Conservation (phyloP, 768 basidiomycete species). For the Xerocomellus chrysenteron region DNA sequence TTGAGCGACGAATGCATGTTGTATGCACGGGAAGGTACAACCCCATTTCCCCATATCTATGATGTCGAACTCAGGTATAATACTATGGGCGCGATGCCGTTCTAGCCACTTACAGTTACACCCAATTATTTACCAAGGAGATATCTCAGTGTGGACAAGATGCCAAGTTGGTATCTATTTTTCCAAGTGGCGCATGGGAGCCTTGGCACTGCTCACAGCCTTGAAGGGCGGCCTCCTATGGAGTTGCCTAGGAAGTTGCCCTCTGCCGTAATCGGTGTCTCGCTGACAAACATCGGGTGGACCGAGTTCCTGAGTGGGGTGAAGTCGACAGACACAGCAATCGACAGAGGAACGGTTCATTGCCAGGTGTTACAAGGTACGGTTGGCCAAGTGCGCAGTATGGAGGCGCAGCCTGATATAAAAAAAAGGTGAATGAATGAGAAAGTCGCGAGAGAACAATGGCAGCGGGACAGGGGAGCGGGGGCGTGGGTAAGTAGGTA, state of each 20-base stretch:
- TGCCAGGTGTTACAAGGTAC: background rate
- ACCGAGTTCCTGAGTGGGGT: slow-evolving; percentile 4
- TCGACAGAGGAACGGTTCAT: background rate
- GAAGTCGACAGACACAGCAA: slow-evolving; percentile 12
- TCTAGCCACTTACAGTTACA: background rate
- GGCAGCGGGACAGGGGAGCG: background rate
- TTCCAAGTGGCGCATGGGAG: background rate
- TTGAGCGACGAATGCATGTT: background rate
- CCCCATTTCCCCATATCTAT: background rate
- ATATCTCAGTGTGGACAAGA: background rate
- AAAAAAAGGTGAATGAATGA: too few species aligned
- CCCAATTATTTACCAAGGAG: background rate
- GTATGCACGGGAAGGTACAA: background rate
- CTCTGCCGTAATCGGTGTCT: slow-evolving; percentile 14
- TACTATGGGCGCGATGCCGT: background rate
- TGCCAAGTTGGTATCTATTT: background rate
- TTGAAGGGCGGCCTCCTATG: background rate
- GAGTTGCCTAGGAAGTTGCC: background rate
- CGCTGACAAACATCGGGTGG: background rate
- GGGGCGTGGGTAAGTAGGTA: background rate
- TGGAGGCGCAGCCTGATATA: background rate
- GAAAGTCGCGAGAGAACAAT: background rate
- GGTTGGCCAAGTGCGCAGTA: slow-evolving; percentile 6
- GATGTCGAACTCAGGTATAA: background rate
- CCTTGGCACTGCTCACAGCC: slow-evolving; percentile 14